Evolutionary conservation across 2,329 filamentous ascomycete genomes (phyloP), one percentile per base, ranked within the genome.

Genomic region (Penicillium sp.): DNA sequence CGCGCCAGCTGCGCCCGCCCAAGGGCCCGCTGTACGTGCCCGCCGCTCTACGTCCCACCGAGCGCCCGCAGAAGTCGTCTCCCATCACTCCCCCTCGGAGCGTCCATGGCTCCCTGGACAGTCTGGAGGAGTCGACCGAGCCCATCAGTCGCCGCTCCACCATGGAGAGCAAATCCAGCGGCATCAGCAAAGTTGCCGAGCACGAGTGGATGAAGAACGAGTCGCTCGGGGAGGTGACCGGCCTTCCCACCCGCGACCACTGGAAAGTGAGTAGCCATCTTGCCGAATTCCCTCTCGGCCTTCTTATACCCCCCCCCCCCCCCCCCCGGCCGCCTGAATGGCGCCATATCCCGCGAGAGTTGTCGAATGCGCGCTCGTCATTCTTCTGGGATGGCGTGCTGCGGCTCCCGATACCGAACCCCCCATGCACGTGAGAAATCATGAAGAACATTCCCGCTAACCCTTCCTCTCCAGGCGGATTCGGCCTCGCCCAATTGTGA

Each of bases 1-100:
- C 76, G 22, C 79, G 79, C 54, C 81, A 85, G 69, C 70, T 85
- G 52, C 80, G 82, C 49, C 81, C 81, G 20, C 78, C 78, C 44
- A 83, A 84, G 67, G 77, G 78, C 20, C 82, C 83, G 28, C 74
- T 85, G 46, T 86, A 86, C 64, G 79, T 85, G 20, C 84, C 84
- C 22, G 84, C 84, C 10, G 83, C 80, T 7, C 72, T 86, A 55
- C 77, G 84, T 48, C 83, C 80, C 46, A 85, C 82, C 27, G 80
- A 85, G 67, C 75, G 77, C 50, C 76, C 79, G 13, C 66, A 69
- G 44, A 75, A 69, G 46, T 58, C 70, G 1, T 72, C 75, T 58
- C 69, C 76, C 50, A 73, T 71, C 50, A 79, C 76, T 6, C 77
- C 77, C 16, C 76, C 80, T 1, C 75, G 76, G 54, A 83, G 81